A percentile compares a stretch with the other conserved stretches of the same genome.
phyloP scores from a whole-genome alignment of 2,329 filamentous ascomycete genomes.

The Thelonectria olida region DNA sequence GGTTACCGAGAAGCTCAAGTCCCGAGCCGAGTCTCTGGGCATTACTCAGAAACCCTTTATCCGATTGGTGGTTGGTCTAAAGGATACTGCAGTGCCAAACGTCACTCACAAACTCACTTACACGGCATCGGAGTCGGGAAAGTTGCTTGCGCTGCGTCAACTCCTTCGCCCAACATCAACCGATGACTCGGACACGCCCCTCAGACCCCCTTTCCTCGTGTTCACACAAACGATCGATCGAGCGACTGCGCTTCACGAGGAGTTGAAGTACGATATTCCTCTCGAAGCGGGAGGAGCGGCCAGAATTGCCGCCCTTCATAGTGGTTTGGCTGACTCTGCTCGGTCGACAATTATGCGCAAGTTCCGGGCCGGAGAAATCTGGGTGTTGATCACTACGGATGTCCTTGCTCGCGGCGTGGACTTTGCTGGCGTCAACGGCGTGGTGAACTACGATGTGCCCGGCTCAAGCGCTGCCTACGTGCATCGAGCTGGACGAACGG shows the following conservation, averaged over 20 bases:
- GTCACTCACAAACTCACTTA: slow-evolving; percentile 90
- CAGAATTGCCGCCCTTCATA: slow-evolving; percentile 90
- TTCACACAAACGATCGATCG: slow-evolving; percentile 97
- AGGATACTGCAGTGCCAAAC: slow-evolving; percentile 94
- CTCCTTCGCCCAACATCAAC: slow-evolving; percentile 79
- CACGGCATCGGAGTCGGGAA: slow-evolving; percentile 91
- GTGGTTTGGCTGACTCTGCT: slow-evolving; percentile 79
- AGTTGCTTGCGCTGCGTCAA: slow-evolving; percentile 89
- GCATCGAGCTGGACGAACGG: slow-evolving; percentile 91
- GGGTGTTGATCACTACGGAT: slow-evolving; percentile 96
- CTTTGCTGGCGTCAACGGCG: slow-evolving; percentile 93
- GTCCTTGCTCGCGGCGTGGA: slow-evolving; percentile 92
- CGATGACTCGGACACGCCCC: slow-evolving; percentile 62
- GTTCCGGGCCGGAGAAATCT: slow-evolving; percentile 92
- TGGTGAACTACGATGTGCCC: slow-evolving; percentile 97
- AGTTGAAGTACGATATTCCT: slow-evolving; percentile 94
- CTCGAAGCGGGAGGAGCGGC: slow-evolving; percentile 84
- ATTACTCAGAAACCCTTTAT: slow-evolving; percentile 65
- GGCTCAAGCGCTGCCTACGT: slow-evolving; percentile 91
- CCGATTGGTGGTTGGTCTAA: slow-evolving; percentile 92
- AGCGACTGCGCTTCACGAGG: slow-evolving; percentile 85
- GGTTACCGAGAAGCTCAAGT: slow-evolving; percentile 72
- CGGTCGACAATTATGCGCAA: slow-evolving; percentile 85
- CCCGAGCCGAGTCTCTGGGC: slow-evolving; percentile 56
- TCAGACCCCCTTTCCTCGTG: slow-evolving; percentile 90